Conservation (phyloP, 2,329 filamentous ascomycete genomes). For the Cercospora sp. region DNA sequence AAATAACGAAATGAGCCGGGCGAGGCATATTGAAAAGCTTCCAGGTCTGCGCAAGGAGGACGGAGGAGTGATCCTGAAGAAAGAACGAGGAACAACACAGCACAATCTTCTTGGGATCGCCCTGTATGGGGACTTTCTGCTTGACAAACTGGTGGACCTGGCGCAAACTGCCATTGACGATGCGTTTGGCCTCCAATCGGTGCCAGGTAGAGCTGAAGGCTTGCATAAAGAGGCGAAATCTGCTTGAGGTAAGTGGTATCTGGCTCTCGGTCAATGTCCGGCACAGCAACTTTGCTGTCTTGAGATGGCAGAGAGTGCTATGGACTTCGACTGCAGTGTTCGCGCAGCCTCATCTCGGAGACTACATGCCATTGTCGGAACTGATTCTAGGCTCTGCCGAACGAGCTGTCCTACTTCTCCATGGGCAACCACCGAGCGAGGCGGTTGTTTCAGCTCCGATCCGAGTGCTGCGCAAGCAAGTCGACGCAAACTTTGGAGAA, state of each 20-base stretch:
- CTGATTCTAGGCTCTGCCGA: background rate
- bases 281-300: background rate
- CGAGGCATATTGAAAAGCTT: background rate
- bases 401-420: background rate
- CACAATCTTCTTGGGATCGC: background rate
- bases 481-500: background rate
- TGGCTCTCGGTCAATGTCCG: background rate
- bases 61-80: background rate
- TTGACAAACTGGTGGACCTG: background rate
- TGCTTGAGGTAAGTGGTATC: background rate
- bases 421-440: background rate
- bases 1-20: background rate
- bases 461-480: background rate
- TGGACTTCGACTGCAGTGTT: background rate
- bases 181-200: background rate
- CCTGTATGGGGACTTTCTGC: background rate
- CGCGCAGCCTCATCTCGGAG: background rate
- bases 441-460: background rate
- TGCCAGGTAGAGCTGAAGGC: background rate
- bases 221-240: background rate
- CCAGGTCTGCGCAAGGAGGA: background rate
- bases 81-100: background rate
- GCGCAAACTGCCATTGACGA: background rate
- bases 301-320: background rate
- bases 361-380: background rate